These are phyloP conservation scores for Tylopilus subfusipes DNA, from an alignment of 768 basidiomycete species.

Conservation along the genomic window DNA sequence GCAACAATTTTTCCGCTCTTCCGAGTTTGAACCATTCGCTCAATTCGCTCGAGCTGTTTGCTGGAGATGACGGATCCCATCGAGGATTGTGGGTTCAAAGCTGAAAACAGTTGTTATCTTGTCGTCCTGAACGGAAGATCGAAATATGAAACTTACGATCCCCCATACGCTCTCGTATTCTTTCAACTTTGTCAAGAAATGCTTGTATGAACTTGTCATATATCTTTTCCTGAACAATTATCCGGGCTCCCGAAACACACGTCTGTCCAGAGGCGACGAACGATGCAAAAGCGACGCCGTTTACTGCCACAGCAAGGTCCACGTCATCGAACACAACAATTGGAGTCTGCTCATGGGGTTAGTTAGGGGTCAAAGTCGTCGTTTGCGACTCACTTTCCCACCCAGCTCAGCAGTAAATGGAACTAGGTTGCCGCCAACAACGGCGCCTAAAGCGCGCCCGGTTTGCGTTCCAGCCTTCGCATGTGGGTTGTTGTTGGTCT, in stretches of 20 bases:
- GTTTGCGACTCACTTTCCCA: constrained; percentile 56
- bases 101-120: constrained; percentile 34
- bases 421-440: constrained; percentile 72
- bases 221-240: constrained; percentile 66
- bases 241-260: constrained; percentile 87
- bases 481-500: not conserved
- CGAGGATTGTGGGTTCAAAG: constrained; percentile 61
- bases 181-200: constrained; percentile 60
- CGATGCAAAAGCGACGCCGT: constrained; percentile 78
- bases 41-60: constrained; percentile 62
- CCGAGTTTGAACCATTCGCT: constrained; percentile 48
- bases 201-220: constrained; percentile 63
- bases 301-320: constrained; percentile 68
- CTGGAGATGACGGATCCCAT: constrained; percentile 82
- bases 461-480: constrained; percentile 72
- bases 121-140: not conserved
- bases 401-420: constrained; percentile 82
- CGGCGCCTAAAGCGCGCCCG: constrained; percentile 67
- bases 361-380: not conserved
- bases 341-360: constrained; percentile 53
- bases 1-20: constrained; percentile 48
- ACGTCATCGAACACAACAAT: constrained; percentile 79
- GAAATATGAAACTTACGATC: constrained; percentile 51
- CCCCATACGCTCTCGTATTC: constrained; percentile 70
- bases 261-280: constrained; percentile 90